Evolutionary conservation across 2,329 filamentous ascomycete genomes (phyloP).

Genomic region (Talaromyces piceae): DNA sequence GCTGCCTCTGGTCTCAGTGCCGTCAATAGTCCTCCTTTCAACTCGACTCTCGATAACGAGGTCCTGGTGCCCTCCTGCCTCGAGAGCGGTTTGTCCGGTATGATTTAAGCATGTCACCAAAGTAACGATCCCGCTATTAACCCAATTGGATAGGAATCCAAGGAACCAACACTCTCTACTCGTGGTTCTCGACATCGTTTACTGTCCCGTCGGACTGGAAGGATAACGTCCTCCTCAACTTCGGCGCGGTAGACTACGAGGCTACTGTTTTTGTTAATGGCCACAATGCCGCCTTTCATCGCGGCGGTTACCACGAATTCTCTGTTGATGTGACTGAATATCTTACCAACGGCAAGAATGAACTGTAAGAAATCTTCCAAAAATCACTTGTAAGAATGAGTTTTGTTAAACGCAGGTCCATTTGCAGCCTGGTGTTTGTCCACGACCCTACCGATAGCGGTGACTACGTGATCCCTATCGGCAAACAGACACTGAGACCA

Average conservation of each 20-base stretch:
- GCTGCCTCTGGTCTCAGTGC: constrained; percentile 33
- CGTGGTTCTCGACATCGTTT: constrained; percentile 45
- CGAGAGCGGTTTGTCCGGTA: constrained; percentile 47
- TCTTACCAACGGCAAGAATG: background rate
- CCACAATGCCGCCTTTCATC: constrained; percentile 42
- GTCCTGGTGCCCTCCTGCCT: constrained; percentile 49
- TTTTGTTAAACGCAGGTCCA: background rate
- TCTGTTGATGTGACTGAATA: constrained; percentile 49
- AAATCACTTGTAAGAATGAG: background rate
- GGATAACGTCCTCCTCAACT: constrained; percentile 32
- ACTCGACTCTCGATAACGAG: constrained; percentile 34
- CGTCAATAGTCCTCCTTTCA: constrained; percentile 38
- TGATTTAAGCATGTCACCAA: background rate
- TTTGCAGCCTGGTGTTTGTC: constrained; percentile 53
- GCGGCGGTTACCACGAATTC: constrained; percentile 57
- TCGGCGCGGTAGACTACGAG: constrained; percentile 47
- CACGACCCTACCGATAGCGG: constrained; percentile 59
- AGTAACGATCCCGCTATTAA: background rate
- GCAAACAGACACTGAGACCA: constrained; percentile 54
- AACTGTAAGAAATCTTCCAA: background rate
- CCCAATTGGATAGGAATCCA: constrained; percentile 26
- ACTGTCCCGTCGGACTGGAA: constrained; percentile 39
- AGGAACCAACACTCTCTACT: constrained; percentile 30
- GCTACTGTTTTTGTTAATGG: constrained; percentile 51
- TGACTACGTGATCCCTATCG: constrained; percentile 53